Evolutionary conservation across 306 rosid species (phyloP).

Genomic region (Morella rubra): DNA sequence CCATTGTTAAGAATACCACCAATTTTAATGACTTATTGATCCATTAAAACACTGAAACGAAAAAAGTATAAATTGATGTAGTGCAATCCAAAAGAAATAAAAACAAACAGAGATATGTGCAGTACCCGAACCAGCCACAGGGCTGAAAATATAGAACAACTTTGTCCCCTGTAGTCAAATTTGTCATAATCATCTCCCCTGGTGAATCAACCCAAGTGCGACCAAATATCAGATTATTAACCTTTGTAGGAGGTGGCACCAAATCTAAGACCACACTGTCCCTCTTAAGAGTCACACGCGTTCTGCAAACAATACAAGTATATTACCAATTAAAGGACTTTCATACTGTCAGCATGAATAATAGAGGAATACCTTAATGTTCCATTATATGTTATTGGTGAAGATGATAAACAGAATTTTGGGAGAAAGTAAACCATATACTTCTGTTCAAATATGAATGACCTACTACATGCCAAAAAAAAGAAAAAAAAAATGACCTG

Average conservation of each 20-base stretch:
- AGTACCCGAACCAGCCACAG: slow-evolving; percentile 94
- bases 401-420: not conserved
- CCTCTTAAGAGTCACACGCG: slow-evolving; percentile 77
- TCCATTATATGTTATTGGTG: not conserved
- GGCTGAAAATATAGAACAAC: slow-evolving; percentile 86
- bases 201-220: slow-evolving; percentile 96
- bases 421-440: not conserved
- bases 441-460: not conserved
- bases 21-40: not conserved
- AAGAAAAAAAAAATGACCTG: no score
- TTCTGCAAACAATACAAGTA: slow-evolving; percentile 47
- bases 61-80: not conserved
- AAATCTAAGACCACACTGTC: slow-evolving; percentile 78
- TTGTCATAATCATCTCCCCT: slow-evolving; percentile 88
- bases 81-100: slow-evolving; percentile 17
- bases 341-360: not conserved
- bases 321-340: not conserved
- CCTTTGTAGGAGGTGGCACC: slow-evolving; percentile 95
- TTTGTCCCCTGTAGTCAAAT: slow-evolving; percentile 85
- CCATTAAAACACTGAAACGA: not conserved
- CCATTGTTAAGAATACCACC: not conserved
- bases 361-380: not conserved
- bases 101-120: not conserved
- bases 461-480: not conserved
- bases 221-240: slow-evolving; percentile 88